These are phyloP conservation scores for Podospora pseudoanserina DNA, from an alignment of 495 filamentous ascomycete species.

Conservation along the genomic window DNA sequence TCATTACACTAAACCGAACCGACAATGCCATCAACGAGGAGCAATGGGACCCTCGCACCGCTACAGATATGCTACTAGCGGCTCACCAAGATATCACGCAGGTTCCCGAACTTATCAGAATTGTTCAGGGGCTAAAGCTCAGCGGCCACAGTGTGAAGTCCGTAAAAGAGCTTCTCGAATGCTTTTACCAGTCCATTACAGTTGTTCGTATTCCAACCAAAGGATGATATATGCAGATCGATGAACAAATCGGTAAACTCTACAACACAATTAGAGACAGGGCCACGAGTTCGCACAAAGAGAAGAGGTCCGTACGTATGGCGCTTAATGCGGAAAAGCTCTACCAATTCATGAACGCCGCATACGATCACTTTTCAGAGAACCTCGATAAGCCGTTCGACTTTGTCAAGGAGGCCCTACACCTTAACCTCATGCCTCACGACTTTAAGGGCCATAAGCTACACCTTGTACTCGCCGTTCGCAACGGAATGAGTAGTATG, in stretches of 20 bases:
- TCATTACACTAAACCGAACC: conserved; percentile 53
- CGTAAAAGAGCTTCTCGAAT: conserved; percentile 48
- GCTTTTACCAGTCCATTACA: conserved; percentile 52
- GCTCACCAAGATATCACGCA: conserved; percentile 23
- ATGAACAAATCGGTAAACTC: conserved; percentile 50
- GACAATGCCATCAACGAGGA: conserved; percentile 44
- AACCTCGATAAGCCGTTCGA: conserved; percentile 53
- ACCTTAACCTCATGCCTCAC: conserved; percentile 43
- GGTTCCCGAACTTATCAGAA: conserved; percentile 22
- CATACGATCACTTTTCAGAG: conserved; percentile 55
- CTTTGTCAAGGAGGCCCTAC: conserved; percentile 49
- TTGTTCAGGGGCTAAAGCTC: conserved; percentile 16
- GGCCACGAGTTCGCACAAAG: conserved; percentile 36
- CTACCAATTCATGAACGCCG: conserved; percentile 47
- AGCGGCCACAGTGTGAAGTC: conserved; percentile 25
- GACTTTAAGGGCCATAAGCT: conserved; percentile 16
- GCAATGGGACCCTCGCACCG: conserved; percentile 46
- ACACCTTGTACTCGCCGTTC: too few relatives aligned
- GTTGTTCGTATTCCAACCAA: conserved; percentile 52
- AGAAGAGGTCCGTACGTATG: conserved; percentile 46
- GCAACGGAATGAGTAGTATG: too few relatives aligned
- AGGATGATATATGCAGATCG: conserved; percentile 45
- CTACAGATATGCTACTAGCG: conserved; percentile 41
- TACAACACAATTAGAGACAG: conserved; percentile 37
- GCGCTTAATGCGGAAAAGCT: conserved; percentile 50